These are phyloP conservation scores for Tetragonia tetragonoides DNA, from an alignment of 148 eudicot genomes.

Conservation along the genomic window DNA sequence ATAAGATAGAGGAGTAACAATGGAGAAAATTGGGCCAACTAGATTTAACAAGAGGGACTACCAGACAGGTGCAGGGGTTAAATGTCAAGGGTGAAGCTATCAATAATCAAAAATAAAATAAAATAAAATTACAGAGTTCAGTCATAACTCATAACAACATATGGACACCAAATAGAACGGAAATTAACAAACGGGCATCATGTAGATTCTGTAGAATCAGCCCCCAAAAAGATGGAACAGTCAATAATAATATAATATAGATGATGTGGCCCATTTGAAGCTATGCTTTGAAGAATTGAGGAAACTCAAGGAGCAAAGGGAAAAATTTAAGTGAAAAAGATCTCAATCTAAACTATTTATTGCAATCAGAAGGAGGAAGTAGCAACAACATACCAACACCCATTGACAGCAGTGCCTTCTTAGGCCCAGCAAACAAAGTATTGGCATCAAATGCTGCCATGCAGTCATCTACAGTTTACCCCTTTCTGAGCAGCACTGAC, in stretches of 20 bases:
- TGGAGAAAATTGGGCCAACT: not conserved
- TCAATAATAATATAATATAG: not conserved
- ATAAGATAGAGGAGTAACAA: not conserved
- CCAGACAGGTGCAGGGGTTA: not conserved
- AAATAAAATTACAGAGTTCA: not conserved
- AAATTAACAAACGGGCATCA: not conserved
- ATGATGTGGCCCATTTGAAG: not conserved
- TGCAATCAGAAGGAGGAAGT: not conserved
- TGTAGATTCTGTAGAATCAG: not conserved
- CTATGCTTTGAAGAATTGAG: not conserved
- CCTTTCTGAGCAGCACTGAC: slow-evolving; percentile 59
- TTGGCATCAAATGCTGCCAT: slow-evolving; percentile 82
- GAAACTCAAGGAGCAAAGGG: not conserved
- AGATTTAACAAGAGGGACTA: not conserved
- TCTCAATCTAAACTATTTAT: not conserved
- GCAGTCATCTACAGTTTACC: slow-evolving; percentile 77
- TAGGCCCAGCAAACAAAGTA: slow-evolving; percentile 62
- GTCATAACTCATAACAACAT: not conserved
- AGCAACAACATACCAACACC: slow-evolving; percentile 61
- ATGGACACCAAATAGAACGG: not conserved
- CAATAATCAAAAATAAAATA: too few species aligned
- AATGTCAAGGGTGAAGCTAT: not conserved
- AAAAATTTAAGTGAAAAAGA: not conserved
- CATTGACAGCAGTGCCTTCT: slow-evolving; percentile 76
- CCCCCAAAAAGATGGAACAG: too few species aligned